Percentiles rank a stretch among this genome's conserved stretches.
Evolutionary conservation across 1,139 yeast species (phyloP).

Genomic region (Suhomyces maxii): DNA sequence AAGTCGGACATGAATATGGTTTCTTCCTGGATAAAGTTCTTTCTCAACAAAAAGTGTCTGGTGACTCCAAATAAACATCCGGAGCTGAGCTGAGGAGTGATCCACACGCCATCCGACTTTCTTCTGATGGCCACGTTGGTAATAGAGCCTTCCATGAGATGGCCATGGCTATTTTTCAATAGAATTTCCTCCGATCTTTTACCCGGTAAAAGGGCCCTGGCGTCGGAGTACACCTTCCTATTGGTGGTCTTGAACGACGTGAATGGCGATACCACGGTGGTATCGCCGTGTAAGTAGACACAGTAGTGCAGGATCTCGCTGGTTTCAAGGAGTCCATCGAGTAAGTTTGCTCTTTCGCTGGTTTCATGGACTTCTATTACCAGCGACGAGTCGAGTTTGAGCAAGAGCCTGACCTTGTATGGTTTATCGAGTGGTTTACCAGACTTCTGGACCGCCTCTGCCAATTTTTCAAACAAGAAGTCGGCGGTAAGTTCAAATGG

Average conservation of each 20-base stretch:
- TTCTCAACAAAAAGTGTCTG: slow-evolving; percentile 62
- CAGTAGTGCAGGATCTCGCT: slow-evolving; percentile 38
- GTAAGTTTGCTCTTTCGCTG: slow-evolving; percentile 35
- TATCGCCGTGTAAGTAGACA: slow-evolving; percentile 59
- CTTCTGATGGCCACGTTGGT: slow-evolving; percentile 73
- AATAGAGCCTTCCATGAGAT: slow-evolving; percentile 81
- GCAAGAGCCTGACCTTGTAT: slow-evolving; percentile 60
- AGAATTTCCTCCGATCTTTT: slow-evolving; percentile 63
- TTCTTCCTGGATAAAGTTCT: slow-evolving; percentile 58
- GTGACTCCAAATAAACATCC: slow-evolving; percentile 90
- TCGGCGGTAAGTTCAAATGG: slow-evolving; percentile 41
- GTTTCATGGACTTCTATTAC: slow-evolving; percentile 51
- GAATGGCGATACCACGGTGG: slow-evolving; percentile 64
- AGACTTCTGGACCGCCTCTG: slow-evolving; percentile 37
- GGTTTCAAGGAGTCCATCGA: slow-evolving; percentile 35
- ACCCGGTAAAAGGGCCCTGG: slow-evolving; percentile 56
- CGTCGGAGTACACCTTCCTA: slow-evolving; percentile 60
- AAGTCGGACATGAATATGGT: slow-evolving; percentile 47
- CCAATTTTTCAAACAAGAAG: slow-evolving; percentile 45
- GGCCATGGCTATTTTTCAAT: slow-evolving; percentile 58
- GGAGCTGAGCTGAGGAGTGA: slow-evolving; percentile 71
- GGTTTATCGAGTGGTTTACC: slow-evolving; percentile 34
- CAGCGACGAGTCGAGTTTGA: slow-evolving; percentile 49
- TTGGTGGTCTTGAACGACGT: slow-evolving; percentile 88
- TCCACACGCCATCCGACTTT: slow-evolving; percentile 53